These are phyloP conservation scores for Hyaloperonospora brassicae DNA, from an alignment of 352 stramenopile genomes.

Conservation along the genomic window DNA sequence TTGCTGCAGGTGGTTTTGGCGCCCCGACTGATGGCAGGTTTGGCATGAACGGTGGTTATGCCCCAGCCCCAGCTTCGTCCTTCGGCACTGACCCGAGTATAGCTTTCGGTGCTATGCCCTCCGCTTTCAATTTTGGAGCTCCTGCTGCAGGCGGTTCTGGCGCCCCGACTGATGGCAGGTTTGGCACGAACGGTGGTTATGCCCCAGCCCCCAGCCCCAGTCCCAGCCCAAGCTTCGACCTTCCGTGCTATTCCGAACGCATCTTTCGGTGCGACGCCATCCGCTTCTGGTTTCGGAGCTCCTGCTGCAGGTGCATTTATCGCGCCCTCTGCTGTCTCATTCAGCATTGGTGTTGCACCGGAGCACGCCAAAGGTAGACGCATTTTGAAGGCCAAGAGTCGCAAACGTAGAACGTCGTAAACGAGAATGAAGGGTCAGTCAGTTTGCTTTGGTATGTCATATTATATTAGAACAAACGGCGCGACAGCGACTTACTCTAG, in stretches of 20 bases:
- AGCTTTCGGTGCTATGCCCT: too few species aligned
- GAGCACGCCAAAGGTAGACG: slow-evolving; percentile 44
- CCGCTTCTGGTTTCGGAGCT: slow-evolving; percentile 34
- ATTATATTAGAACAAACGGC: slow-evolving; percentile 38
- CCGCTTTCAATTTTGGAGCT: too few species aligned
- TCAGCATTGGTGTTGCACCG: slow-evolving; percentile 56
- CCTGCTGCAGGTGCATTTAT: slow-evolving; percentile 20
- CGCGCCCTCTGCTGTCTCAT: slow-evolving; percentile 37
- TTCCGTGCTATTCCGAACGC: too few species aligned
- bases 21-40: too few species aligned
- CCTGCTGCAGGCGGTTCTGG: too few species aligned
- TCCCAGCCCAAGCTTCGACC: too few species aligned
- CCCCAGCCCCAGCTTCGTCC: too few species aligned
- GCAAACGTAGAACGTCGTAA: slow-evolving; percentile 28
- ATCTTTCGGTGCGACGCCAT: too few species aligned
- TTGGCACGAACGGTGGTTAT: slow-evolving; percentile 33
- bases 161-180: too few species aligned
- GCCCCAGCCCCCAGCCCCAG: slow-evolving; percentile 60
- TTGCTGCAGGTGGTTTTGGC: too few species aligned
- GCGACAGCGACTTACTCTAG: slow-evolving; percentile 2
- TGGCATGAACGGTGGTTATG: too few species aligned
- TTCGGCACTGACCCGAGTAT: too few species aligned
- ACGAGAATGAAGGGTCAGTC: slow-evolving; percentile 33
- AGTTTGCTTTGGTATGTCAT: slow-evolving; percentile 31
- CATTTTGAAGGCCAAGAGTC: slow-evolving; percentile 49